phyloP scores from a whole-genome alignment of 2,329 filamentous ascomycete species.

The Amauroascus verrucosus region DNA sequence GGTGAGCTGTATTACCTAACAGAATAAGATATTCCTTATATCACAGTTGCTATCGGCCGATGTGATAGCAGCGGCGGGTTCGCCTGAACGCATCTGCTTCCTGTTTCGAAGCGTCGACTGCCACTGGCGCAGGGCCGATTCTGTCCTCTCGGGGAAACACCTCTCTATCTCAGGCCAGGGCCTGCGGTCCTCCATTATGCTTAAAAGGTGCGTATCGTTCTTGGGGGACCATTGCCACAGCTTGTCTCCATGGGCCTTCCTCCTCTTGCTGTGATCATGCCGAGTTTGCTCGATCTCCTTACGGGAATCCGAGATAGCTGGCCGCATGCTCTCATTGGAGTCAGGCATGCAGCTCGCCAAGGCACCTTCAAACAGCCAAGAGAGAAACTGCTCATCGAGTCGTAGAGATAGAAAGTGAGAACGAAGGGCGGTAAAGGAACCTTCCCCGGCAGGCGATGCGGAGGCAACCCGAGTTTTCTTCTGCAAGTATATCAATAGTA shows the following conservation, averaged over 20 bases:
- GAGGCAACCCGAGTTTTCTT: too few species aligned
- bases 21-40: too few species aligned
- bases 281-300: background rate
- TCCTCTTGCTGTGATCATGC: background rate
- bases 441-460: too few species aligned
- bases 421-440: too few species aligned
- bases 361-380: too few species aligned
- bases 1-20: too few species aligned
- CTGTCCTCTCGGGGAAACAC: constrained; percentile 5
- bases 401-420: too few species aligned
- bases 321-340: background rate
- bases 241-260: background rate
- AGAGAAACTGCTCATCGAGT: too few species aligned
- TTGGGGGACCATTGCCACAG: background rate
- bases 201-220: background rate
- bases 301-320: background rate
- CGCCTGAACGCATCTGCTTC: background rate
- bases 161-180: constrained; percentile 1
- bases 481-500: too few species aligned
- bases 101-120: background rate
- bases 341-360: too few species aligned
- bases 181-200: background rate
- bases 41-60: background rate
- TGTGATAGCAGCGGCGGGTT: background rate
- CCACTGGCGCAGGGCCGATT: constrained; percentile 7